A percentile compares a stretch with the other conserved stretches of the same genome.
These are phyloP conservation scores for Talaromyces adpressus DNA, from an alignment of 495 filamentous ascomycete species.

Conservation along the genomic window DNA sequence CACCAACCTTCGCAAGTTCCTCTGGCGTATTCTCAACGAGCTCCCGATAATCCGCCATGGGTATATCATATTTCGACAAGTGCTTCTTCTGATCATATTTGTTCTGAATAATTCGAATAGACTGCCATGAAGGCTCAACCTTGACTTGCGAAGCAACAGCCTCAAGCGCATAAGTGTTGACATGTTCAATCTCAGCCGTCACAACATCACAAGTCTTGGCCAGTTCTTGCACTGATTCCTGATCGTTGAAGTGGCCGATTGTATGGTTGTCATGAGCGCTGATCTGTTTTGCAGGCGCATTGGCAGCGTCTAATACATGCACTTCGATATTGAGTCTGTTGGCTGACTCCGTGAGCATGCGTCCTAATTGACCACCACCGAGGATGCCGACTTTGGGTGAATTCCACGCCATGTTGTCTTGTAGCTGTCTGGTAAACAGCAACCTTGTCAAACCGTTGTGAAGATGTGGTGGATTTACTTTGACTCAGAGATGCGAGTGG, in stretches of 20 bases:
- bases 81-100: slow-evolving; percentile 91
- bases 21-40: slow-evolving; percentile 44
- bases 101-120: slow-evolving; percentile 89
- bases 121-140: slow-evolving; percentile 85
- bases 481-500: slow-evolving; percentile 4
- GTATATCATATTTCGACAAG: slow-evolving; percentile 56
- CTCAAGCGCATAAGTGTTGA: slow-evolving; percentile 86
- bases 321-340: slow-evolving; percentile 78
- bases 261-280: slow-evolving; percentile 69
- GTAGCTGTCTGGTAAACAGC: not conserved
- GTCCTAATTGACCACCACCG: slow-evolving; percentile 79
- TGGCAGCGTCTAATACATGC: slow-evolving; percentile 70
- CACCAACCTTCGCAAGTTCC: slow-evolving; percentile 56
- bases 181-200: slow-evolving; percentile 98
- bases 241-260: slow-evolving; percentile 77
- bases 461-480: not conserved
- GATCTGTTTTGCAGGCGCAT: slow-evolving; percentile 86
- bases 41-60: slow-evolving; percentile 61
- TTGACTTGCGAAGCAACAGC: slow-evolving; percentile 59
- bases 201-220: slow-evolving; percentile 74
- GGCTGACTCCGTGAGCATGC: slow-evolving; percentile 92
- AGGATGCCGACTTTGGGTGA: slow-evolving; percentile 56
- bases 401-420: slow-evolving; percentile 34
- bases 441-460: not conserved
- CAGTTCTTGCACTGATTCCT: slow-evolving; percentile 66